These are phyloP conservation scores for Penicillium cosmopolitanum DNA, from an alignment of 495 filamentous ascomycete species.

Conservation along the genomic window DNA sequence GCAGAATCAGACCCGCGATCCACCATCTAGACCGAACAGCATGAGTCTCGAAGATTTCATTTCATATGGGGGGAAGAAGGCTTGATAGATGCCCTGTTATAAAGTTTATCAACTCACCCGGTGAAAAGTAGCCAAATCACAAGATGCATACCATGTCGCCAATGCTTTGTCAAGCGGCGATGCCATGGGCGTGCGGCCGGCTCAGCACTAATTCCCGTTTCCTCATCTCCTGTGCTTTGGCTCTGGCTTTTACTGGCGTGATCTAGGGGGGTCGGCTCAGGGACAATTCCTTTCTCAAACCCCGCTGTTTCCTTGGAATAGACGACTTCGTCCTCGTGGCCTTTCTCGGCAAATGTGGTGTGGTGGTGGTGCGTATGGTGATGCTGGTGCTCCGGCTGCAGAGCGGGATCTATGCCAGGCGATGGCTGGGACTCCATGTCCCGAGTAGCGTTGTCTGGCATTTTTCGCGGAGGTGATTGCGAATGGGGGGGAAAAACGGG, in stretches of 20 bases:
- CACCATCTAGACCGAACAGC: conserved; percentile 67
- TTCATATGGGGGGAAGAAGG: neutral
- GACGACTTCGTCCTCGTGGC: conserved; percentile 48
- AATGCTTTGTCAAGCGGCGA: conserved; percentile 31
- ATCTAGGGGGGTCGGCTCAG: conserved; percentile 45
- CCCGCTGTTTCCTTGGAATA: conserved; percentile 48
- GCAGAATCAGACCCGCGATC: conserved; percentile 78
- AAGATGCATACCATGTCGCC: conserved; percentile 49
- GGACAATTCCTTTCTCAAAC: conserved; percentile 49
- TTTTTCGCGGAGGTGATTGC: neutral
- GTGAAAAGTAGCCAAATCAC: conserved; percentile 62
- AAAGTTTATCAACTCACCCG: conserved; percentile 48
- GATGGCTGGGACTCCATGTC: conserved; percentile 1
- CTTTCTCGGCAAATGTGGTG: conserved; percentile 43
- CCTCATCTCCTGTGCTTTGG: conserved; percentile 36
- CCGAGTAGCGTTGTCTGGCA: conserved; percentile 1
- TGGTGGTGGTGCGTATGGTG: conserved; percentile 58
- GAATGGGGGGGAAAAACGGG: neutral
- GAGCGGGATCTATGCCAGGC: conserved; percentile 20
- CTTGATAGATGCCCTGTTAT: neutral
- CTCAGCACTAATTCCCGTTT: conserved; percentile 24
- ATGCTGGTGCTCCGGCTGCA: conserved; percentile 43
- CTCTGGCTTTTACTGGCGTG: conserved; percentile 42
- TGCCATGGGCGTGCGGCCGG: conserved; percentile 29
- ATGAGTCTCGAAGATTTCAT: conserved; percentile 15